These are phyloP conservation scores for Cruciata laevipes DNA, from an alignment of 257 asterid species.

Conservation along the genomic window DNA sequence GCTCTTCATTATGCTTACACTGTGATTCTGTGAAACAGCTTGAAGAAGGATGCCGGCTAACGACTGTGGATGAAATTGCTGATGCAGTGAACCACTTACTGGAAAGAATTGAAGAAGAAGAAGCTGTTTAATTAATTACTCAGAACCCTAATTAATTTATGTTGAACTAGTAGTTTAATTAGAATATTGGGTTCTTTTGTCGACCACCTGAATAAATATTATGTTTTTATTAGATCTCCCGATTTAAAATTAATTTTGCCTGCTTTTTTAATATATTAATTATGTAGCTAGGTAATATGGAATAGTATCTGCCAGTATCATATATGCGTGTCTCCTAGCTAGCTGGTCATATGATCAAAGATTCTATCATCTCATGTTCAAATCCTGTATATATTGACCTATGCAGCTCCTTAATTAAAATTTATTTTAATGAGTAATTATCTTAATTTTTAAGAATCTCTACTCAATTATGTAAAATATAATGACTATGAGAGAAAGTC, in stretches of 20 bases:
- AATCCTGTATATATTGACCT: too few relatives aligned
- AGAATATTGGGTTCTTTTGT: neutral
- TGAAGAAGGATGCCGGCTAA: constrained; percentile 44
- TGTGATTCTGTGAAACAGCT: constrained; percentile 18
- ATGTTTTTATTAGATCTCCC: neutral
- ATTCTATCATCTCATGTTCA: constrained; percentile 15
- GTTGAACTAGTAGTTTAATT: neutral
- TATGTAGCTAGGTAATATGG: neutral
- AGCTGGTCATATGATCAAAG: constrained; percentile 17
- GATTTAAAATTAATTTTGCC: neutral
- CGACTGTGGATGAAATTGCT: constrained; percentile 40
- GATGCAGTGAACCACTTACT: constrained; percentile 39
- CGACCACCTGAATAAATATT: neutral
- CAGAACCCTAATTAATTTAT: constrained; percentile 8
- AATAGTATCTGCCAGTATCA: neutral
- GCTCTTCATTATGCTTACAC: neutral
- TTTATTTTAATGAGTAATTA: too few relatives aligned
- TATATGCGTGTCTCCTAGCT: constrained; percentile 19
- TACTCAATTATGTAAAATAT: too few relatives aligned
- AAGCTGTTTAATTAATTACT: constrained; percentile 14
- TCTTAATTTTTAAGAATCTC: too few relatives aligned
- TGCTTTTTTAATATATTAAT: neutral
- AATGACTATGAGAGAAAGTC: too few relatives aligned
- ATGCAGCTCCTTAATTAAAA: too few relatives aligned
- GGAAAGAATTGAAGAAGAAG: constrained; percentile 33